Percentiles rank a stretch among this genome's conserved stretches.
Evolutionary conservation across 2,329 filamentous ascomycete genomes (phyloP).

Genomic region (Dothideomycetes sp.): DNA sequence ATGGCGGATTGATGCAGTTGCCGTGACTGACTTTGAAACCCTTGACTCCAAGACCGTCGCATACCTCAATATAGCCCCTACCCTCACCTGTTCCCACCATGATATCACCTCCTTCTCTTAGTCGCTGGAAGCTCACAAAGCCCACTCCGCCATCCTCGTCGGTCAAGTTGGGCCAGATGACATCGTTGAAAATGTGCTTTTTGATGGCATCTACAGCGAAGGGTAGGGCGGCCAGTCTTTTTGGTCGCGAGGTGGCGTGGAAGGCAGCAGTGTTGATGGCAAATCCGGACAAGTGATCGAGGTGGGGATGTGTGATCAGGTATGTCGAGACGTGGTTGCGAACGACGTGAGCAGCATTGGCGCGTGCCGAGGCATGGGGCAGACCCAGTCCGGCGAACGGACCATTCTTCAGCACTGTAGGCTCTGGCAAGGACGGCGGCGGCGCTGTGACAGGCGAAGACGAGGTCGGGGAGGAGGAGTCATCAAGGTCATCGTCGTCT

Average conservation of each 20-base stretch:
- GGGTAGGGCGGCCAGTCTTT: constrained; percentile 76
- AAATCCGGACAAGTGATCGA: constrained; percentile 87
- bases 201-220: constrained; percentile 90
- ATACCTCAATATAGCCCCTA: constrained; percentile 79
- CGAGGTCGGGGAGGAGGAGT: constrained; percentile 17
- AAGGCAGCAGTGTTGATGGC: constrained; percentile 88
- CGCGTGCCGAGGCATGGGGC: constrained; percentile 54
- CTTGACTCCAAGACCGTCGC: constrained; percentile 80
- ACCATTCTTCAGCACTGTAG: constrained; percentile 51
- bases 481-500: constrained; percentile 7
- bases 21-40: constrained; percentile 84
- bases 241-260: constrained; percentile 65
- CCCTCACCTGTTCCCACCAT: constrained; percentile 71
- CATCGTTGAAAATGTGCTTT: constrained; percentile 90
- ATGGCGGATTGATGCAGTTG: constrained; percentile 60
- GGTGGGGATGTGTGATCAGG: constrained; percentile 91
- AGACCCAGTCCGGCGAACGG: constrained; percentile 74
- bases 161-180: constrained; percentile 95
- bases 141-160: constrained; percentile 94
- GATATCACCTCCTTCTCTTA: constrained; percentile 81
- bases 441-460: constrained; percentile 28
- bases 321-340: constrained; percentile 75
- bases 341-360: constrained; percentile 75
- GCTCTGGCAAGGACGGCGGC: constrained; percentile 19
- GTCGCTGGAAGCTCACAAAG: constrained; percentile 77